These are phyloP conservation scores for Termitomyces sp. DNA, from an alignment of 768 basidiomycete species.

Conservation along the genomic window DNA sequence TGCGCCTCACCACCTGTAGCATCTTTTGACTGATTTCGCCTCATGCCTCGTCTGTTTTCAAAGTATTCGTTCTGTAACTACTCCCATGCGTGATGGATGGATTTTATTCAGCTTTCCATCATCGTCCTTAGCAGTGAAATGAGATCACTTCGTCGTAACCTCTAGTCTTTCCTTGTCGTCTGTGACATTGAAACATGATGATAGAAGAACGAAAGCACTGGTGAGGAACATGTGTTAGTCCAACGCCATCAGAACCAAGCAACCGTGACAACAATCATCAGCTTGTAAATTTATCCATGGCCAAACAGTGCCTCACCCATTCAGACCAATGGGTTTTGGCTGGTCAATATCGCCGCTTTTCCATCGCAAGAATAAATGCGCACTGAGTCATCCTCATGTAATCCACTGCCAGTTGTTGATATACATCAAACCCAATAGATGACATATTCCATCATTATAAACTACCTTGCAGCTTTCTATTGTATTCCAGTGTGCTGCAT, in stretches of 20 bases:
- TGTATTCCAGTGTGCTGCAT: too few species aligned
- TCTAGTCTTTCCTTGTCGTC: not conserved
- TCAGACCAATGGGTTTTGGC: too few species aligned
- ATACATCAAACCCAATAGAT: not conserved
- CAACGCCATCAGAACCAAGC: not conserved
- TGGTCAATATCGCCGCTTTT: too few species aligned
- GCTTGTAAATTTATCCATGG: too few species aligned
- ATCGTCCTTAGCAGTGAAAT: not conserved
- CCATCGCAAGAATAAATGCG: too few species aligned
- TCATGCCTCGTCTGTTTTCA: not conserved
- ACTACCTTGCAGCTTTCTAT: too few species aligned
- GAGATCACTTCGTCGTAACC: not conserved
- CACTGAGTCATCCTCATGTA: not conserved
- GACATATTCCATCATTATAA: too few species aligned
- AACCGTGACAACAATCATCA: not conserved
- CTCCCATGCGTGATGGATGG: fast-evolving
- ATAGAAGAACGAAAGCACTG: not conserved
- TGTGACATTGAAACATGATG: not conserved
- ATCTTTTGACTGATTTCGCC: not conserved
- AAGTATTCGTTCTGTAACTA: not conserved
- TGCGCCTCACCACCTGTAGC: not conserved
- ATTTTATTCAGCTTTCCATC: not conserved
- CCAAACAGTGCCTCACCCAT: too few species aligned
- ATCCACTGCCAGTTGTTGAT: not conserved
- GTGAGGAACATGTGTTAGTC: too few species aligned